These are phyloP conservation scores for Lachancea fermentati DNA, from an alignment of 805 yeast species.

Conservation along the genomic window DNA sequence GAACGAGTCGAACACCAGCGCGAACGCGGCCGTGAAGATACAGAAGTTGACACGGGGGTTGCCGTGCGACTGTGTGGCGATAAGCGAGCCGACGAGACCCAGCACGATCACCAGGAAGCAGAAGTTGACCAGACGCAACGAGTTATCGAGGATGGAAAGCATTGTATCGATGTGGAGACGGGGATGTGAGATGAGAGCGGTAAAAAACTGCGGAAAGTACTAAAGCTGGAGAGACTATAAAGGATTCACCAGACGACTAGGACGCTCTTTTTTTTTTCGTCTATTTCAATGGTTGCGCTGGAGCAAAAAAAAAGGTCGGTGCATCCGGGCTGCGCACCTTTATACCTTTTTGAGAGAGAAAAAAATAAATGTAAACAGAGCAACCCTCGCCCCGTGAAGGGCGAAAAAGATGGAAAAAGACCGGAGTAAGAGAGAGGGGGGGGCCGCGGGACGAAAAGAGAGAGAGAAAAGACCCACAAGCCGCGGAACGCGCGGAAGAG, in stretches of 20 bases:
- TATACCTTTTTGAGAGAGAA: background rate
- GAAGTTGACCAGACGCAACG: constrained; percentile 71
- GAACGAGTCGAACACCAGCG: constrained; percentile 69
- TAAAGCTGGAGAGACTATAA: too few species aligned
- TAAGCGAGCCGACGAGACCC: constrained; percentile 86
- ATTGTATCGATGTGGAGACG: too few species aligned
- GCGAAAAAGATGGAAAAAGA: background rate
- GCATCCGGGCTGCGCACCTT: background rate
- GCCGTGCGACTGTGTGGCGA: constrained; percentile 52
- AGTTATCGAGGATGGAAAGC: constrained; percentile 69
- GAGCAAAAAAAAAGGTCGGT: background rate
- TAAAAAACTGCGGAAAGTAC: too few species aligned
- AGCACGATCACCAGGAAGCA: constrained; percentile 69
- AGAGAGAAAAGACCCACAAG: background rate
- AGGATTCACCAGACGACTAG: too few species aligned
- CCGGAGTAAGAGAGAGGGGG: too few species aligned
- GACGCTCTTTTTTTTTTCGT: too few species aligned
- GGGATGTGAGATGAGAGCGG: too few species aligned
- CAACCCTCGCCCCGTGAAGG: background rate
- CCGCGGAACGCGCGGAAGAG: too few species aligned
- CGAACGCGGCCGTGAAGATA: constrained; percentile 85
- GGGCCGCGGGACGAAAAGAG: background rate
- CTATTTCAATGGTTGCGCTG: background rate
- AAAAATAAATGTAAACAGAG: background rate
- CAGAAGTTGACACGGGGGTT: constrained; percentile 82